Conservation (phyloP, 441 rosid genomes). For the Euphorbia celastroides region DNA sequence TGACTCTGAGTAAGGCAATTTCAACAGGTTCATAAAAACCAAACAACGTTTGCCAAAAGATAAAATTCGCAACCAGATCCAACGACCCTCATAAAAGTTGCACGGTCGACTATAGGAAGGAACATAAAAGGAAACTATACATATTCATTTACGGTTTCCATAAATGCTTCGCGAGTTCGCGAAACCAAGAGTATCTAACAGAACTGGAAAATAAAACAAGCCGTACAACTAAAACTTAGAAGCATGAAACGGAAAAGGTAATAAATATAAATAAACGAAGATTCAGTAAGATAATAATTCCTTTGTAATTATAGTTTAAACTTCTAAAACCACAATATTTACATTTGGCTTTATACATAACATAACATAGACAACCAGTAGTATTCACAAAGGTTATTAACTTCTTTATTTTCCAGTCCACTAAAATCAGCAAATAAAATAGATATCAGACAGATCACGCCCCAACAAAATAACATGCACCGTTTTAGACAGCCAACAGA, state of each 20-base stretch:
- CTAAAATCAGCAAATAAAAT: not conserved
- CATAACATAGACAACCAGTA: not conserved
- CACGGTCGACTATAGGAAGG: not conserved
- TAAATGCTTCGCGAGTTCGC: too few species aligned
- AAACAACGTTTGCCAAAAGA: not conserved
- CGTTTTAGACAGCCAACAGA: too few species aligned
- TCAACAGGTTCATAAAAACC: not conserved
- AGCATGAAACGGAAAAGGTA: not conserved
- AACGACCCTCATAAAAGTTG: not conserved
- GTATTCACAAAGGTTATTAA: too few species aligned
- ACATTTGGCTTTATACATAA: not conserved
- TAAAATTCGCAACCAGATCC: not conserved
- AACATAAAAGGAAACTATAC: not conserved
- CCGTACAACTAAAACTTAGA: not conserved
- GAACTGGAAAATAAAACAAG: not conserved
- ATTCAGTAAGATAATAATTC: too few species aligned
- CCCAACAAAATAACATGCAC: not conserved
- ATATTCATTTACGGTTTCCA: not conserved
- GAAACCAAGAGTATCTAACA: too few species aligned
- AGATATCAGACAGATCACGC: not conserved
- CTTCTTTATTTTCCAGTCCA: too few species aligned
- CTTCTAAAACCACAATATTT: not conserved
- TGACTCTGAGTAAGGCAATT: not conserved
- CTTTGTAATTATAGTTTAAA: not conserved
- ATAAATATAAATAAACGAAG: not conserved